A percentile compares a stretch with the other conserved stretches of the same genome.
phyloP scores from a whole-genome alignment of 176 grass and related monocot genomes.

The Paspalum vaginatum region DNA sequence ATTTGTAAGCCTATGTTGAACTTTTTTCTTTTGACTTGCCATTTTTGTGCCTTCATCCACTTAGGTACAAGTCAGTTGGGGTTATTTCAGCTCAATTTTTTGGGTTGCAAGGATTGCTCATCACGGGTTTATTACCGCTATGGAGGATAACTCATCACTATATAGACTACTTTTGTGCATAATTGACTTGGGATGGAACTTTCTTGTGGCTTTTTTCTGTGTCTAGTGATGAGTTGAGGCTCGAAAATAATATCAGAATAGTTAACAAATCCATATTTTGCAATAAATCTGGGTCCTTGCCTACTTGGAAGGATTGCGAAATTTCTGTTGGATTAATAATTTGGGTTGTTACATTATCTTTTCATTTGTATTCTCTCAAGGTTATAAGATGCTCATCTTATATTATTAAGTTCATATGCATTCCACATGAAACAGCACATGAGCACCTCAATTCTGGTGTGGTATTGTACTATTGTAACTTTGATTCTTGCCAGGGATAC shows the following conservation, averaged over 20 bases:
- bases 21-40: slow-evolving; percentile 26
- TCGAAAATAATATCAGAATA: slow-evolving; percentile 18
- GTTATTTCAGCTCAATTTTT: slow-evolving; percentile 16
- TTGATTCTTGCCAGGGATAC: neutral
- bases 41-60: slow-evolving; percentile 25
- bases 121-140: neutral
- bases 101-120: slow-evolving; percentile 2
- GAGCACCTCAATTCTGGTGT: neutral
- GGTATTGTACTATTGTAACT: neutral
- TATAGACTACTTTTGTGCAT: slow-evolving; percentile 21
- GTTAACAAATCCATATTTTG: slow-evolving; percentile 8
- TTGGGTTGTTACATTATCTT: neutral
- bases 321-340: neutral
- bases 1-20: slow-evolving; percentile 6
- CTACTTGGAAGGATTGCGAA: neutral
- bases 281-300: neutral
- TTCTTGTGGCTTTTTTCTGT: slow-evolving; percentile 36
- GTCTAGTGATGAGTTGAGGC: slow-evolving; percentile 31
- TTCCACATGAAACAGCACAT: slow-evolving; percentile 4
- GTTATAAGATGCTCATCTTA: neutral
- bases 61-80: slow-evolving; percentile 3
- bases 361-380: slow-evolving; percentile 2
- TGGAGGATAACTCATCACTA: slow-evolving; percentile 7
- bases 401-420: neutral
- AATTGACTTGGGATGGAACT: slow-evolving; percentile 35